Evolutionary conservation across 768 basidiomycete species (phyloP).

Genomic region (Boletales sp.): DNA sequence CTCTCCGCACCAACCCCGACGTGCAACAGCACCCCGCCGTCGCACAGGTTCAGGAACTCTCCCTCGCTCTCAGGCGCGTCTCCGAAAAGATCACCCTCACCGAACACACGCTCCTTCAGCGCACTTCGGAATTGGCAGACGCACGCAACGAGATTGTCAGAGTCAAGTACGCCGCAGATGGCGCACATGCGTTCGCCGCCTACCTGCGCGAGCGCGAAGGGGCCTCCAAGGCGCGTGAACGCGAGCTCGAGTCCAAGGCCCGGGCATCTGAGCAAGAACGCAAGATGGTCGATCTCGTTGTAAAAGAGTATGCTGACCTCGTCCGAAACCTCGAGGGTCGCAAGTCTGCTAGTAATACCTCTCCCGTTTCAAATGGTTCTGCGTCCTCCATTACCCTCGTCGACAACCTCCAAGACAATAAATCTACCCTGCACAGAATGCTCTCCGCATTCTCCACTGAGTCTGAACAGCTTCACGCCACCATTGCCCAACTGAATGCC

Average conservation of each 20-base stretch:
- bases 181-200: constrained; percentile 54
- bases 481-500: constrained; percentile 39
- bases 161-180: constrained; percentile 42
- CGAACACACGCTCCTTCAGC: constrained; percentile 50
- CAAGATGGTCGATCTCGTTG: constrained; percentile 58
- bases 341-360: constrained; percentile 18
- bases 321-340: constrained; percentile 62
- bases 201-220: constrained; percentile 54
- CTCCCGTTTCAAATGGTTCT: constrained; percentile 7
- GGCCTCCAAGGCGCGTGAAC: constrained; percentile 45
- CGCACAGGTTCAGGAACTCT: constrained; percentile 49
- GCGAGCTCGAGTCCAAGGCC: constrained; percentile 44
- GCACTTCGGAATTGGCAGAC: constrained; percentile 45
- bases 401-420: constrained; percentile 47
- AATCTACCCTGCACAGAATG: constrained; percentile 45
- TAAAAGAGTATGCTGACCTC: constrained; percentile 72
- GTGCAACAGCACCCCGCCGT: constrained; percentile 36
- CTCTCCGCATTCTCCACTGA: constrained; percentile 48
- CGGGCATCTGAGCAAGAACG: constrained; percentile 53
- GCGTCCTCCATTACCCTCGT: constrained; percentile 22
- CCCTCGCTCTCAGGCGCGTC: constrained; percentile 63
- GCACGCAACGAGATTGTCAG: constrained; percentile 42
- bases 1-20: constrained; percentile 54
- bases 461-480: constrained; percentile 42
- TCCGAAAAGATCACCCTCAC: constrained; percentile 65